Base-by-base conservation (phyloP, 2,329 filamentous ascomycete species). In the Cladorrhinum sp. region DNA sequence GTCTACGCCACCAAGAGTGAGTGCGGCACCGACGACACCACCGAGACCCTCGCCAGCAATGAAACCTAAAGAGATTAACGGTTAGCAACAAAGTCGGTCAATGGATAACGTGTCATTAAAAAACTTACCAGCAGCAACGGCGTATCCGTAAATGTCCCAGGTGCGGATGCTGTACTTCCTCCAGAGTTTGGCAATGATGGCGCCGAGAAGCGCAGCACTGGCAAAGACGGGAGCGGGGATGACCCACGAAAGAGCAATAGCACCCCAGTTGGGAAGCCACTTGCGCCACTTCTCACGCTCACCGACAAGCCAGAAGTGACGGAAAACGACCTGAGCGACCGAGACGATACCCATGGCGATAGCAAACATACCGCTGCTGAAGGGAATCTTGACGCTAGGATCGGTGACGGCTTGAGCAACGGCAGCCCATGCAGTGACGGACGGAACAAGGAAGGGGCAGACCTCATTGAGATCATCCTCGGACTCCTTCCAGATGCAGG, bases 41-140 rank as follows among this genome's bases (percentile, higher is more conserved):
- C 85, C 85, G 58, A 87, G 80, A 59, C 85, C 85, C 73, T 87
- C 85, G 4, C 85, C 85, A 2, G 85, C 84, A 69, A 87, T 87
- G 64, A 86, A 75, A 52, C 85, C 85, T 30, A 33, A 26, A 20
- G 10, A 30, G 16, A 50, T 21, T 1, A 36, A 16, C 9, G n/a
- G 55, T 64, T 55, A 62, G 59, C 20, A 18, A 20, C 9, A 26
- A 14, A 9, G 10, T 2, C 16, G 5, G 18, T 3, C 42, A 46
- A 46, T 5, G 7, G 14, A 42, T 16, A 3, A 46, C 7, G n/a
- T 4, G 7, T 3, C 3, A 16, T 5, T 20, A 8, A 18, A 46
- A 26, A 49, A 64, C 66, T 59, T 52, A 69, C 68, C 68, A 50
- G 68, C 67, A 62, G 68, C 84, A 49, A 86, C 75, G 9, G 83